These are phyloP conservation scores for Cornus suecica DNA, from an alignment of 148 eudicot species.

Conservation along the genomic window DNA sequence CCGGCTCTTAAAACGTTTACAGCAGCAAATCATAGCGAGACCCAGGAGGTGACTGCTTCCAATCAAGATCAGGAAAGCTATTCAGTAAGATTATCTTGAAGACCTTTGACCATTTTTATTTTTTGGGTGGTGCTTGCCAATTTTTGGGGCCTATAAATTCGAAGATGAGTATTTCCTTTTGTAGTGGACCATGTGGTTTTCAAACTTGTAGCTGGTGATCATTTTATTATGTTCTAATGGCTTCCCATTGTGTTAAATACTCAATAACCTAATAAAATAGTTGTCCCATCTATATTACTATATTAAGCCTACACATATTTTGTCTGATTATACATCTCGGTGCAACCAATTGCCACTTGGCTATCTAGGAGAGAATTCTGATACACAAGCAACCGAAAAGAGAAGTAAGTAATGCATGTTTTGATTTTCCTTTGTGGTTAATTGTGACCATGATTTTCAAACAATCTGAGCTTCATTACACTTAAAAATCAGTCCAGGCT, in stretches of 20 bases:
- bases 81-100: not conserved
- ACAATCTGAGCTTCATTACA: not conserved
- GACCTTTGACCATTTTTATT: too few relatives aligned
- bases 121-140: too few relatives aligned
- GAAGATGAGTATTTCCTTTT: not conserved
- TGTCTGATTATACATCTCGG: not conserved
- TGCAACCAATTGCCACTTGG: not conserved
- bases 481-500: not conserved
- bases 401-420: not conserved
- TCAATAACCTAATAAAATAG: not conserved
- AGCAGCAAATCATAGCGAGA: conserved; percentile 20
- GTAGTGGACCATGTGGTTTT: not conserved
- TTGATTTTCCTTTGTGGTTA: too few relatives aligned
- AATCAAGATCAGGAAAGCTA: conserved; percentile 45
- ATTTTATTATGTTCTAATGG: not conserved
- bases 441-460: not conserved
- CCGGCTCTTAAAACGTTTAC: conserved; percentile 26
- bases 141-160: too few relatives aligned
- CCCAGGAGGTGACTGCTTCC: conserved; percentile 47
- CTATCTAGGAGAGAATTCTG: not conserved
- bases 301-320: not conserved
- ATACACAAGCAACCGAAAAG: not conserved
- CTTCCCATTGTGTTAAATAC: too few relatives aligned
- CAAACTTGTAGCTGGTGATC: conserved; percentile 1
- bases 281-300: not conserved